Base-by-base conservation (phyloP, 805 yeast species). In the Kluyveromyces wickerhamii region DNA sequence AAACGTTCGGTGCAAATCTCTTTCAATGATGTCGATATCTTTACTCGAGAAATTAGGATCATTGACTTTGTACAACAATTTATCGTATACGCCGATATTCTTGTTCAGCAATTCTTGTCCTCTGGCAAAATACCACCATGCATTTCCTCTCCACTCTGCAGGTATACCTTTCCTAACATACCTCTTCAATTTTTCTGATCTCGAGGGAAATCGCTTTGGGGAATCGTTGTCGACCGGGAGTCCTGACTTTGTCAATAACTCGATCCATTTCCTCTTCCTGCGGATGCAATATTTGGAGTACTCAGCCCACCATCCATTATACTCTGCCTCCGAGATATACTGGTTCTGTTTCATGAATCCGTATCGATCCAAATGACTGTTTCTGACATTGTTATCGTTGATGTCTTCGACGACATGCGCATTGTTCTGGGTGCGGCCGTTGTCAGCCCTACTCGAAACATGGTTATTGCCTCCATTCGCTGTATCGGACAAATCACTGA, bases 71-170 rank as follows among this genome's bases (percentile, higher is more conserved):
- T 60, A 62, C 24, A 85, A 77, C 20, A 89, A 66, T 40, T 67
- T 64, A 29, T 77, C 83, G 55, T 88, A 92, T 2, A 83, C 69
- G 1, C 94, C 95, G 11, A 63, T 63, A 51, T 88, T 76, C 25
- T 75, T 74, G 44, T 71, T 75, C 37, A 86, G 59, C 44, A 69
- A 70, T 35, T 83, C 92, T 36, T 77, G 70, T 2, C 97, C 98
- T 17, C 78, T 77, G 7, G 95, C 94, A 57, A 84, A 89, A 64
- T 77, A 79, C 69, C 92, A 89, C 98, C 98, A 89, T 1, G 96
- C 96, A 44, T 74, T 73, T 1, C 98, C 98, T 45, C 98, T 66
- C 96, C 96, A 89, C 53, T 86, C 96, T 0, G 95, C 88, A 0
- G 98, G 97, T 8, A 89, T 79, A 9, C 98, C 98, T 54, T 83